These are phyloP conservation scores for Agaricus subrufescens DNA, from an alignment of 768 basidiomycete species.

Conservation along the genomic window DNA sequence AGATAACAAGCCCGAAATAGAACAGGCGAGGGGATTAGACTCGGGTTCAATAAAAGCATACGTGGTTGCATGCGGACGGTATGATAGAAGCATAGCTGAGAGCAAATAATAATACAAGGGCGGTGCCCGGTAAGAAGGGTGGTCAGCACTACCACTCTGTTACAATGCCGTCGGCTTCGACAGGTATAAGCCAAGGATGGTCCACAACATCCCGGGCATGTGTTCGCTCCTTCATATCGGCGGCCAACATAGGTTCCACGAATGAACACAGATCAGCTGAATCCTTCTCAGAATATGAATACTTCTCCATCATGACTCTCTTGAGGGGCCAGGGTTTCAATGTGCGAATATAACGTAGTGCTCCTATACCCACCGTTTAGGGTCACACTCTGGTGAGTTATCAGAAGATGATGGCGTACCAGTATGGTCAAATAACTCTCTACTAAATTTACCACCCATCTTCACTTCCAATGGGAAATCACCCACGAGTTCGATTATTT, in stretches of 20 bases:
- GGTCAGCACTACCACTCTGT: constrained; percentile 36
- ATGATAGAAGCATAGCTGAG: not conserved
- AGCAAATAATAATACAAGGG: not conserved
- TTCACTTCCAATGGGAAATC: constrained; percentile 71
- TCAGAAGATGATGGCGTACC: constrained; percentile 32
- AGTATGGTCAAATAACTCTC: constrained; percentile 76
- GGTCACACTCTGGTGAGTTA: not conserved
- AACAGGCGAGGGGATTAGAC: not conserved
- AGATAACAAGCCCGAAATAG: not conserved
- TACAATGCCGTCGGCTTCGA: constrained; percentile 34
- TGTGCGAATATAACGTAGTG: constrained; percentile 66
- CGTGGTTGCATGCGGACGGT: not conserved
- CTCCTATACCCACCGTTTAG: constrained; percentile 32
- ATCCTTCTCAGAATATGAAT: constrained; percentile 60
- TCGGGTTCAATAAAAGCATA: not conserved
- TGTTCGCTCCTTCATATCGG: constrained; percentile 65
- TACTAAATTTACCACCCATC: constrained; percentile 79
- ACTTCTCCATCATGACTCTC: constrained; percentile 88
- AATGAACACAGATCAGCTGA: constrained; percentile 59
- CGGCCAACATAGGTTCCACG: constrained; percentile 69
- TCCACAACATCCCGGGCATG: constrained; percentile 70
- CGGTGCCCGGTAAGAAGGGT: not conserved
- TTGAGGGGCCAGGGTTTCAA: constrained; percentile 79
- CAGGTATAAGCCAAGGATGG: constrained; percentile 65
- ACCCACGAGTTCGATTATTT: constrained; percentile 88